Evolutionary conservation across 352 stramenopile species (phyloP), one percentile per base, ranked within the genome.

Genomic region (Phytophthora aleatoria): DNA sequence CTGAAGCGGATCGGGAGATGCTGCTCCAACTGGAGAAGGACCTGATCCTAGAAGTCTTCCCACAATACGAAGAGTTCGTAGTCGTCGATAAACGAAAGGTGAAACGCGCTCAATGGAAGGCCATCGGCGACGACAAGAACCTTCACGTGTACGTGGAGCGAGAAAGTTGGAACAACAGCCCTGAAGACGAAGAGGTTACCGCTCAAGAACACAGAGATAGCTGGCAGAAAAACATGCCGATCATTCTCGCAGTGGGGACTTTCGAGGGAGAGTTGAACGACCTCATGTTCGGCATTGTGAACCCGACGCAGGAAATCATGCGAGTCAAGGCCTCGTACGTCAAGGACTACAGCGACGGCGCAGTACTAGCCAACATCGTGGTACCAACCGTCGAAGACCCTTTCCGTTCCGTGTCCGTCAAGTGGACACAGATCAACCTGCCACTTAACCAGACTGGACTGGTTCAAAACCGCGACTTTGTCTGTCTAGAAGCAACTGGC

Each of bases 251-350:
- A 24, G 59, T 78, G 12, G 82, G 82, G 2, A 72, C 72, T 1
- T 73, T 91, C 24, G 56, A 72, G 4, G 77, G 79, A 11, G 50
- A 67, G 11, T 12, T 91, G 8, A 76, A 91, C 39, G 83, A 90
- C 53, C 67, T 89, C 52, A 83, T 91, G 73, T 87, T 84, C 42
- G 80, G 74, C 20, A 65, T 76, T 8, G 69, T 74, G 28, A 85
- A 75, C 31, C 64, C 72, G 6, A 76, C 74, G 3, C 64, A 78
- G 13, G 63, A 81, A 7, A 73, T 75, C 31, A 83, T 86, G 64
- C 71, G 76, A 20, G 61, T 89, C 38, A 82, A 83, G 54, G 72
- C 77, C 7, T 78, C 75, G 9, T 82, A 83, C 55, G 72, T 81
- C 1, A 64, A 76, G 2, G 67, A 77, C 11, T 73, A 86, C 8